phyloP scores from a whole-genome alignment of 2,329 filamentous ascomycete genomes.

The Arthroderma sp. region DNA sequence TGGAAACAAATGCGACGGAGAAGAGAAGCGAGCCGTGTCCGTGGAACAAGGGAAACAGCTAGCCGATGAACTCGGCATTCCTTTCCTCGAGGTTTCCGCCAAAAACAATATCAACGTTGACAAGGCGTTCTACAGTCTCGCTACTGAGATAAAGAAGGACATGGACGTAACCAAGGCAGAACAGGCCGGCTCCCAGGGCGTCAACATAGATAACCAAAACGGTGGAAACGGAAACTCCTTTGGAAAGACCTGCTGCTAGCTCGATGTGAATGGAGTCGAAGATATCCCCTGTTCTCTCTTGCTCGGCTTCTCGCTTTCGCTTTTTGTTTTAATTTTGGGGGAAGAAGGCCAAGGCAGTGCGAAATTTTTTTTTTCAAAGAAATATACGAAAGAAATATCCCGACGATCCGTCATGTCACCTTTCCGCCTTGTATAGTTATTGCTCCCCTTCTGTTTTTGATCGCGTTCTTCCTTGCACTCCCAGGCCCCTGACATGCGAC shows the following conservation, averaged over 20 bases:
- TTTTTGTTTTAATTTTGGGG: neutral
- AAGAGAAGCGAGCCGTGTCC: slow-evolving; percentile 91
- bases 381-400: slow-evolving; percentile 6
- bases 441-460: slow-evolving; percentile 9
- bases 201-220: slow-evolving; percentile 56
- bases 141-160: slow-evolving; percentile 96
- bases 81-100: slow-evolving; percentile 95
- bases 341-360: neutral
- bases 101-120: slow-evolving; percentile 99
- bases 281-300: neutral
- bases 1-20: slow-evolving; percentile 99
- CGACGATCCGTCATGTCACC: slow-evolving; percentile 4
- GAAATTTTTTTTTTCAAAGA: slow-evolving; percentile 1
- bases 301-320: neutral
- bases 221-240: slow-evolving; percentile 39
- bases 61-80: slow-evolving; percentile 90
- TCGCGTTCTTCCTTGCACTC: slow-evolving; percentile 5
- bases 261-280: neutral
- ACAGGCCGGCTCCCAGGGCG: slow-evolving; percentile 45
- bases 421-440: slow-evolving; percentile 4
- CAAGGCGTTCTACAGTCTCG: slow-evolving; percentile 92
- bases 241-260: slow-evolving; percentile 66
- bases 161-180: slow-evolving; percentile 82
- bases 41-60: slow-evolving; percentile 87
- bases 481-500: neutral